Evolutionary conservation across 192 early-diverging fungal genomes (phyloP), one percentile per base, ranked within the genome.

Genomic region (Lobosporangium transversale): DNA sequence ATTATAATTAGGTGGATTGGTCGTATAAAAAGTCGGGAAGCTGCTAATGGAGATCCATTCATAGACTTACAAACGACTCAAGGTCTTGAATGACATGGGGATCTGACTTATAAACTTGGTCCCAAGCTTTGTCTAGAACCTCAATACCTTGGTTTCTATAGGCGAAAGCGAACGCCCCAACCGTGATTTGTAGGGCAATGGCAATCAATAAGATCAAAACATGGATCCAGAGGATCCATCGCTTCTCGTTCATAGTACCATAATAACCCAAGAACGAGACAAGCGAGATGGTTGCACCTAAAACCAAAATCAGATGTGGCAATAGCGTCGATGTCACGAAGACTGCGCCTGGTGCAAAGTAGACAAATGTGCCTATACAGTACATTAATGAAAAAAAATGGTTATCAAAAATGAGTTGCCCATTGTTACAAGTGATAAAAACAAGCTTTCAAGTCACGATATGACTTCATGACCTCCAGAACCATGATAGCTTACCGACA

Each of bases 261-360:
- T 76, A 76, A 35, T 76, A 76, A 30, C 73, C 73, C 35, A 76
- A 15, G 57, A 76, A 76, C 1, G 73, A 76, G 27, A 76, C 73
- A 36, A 76, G 40, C 9, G 73, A 66, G 31, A 76, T 76, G 17
- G 73, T 62, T 1, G 73, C 73, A 2, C 73, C 73, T 7, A 76
- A 50, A 21, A 76, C 56, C 18, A 76, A 17, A 9, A 76, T 45
- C 42, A 66, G 33, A 44, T 76, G 73, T 24, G 73, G 73, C 15
- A 76, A 40, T 18, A 76, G 47, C 1, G 73, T 76, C 1, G 73
- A 76, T 1, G 73, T 57, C 23, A 76, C 73, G 43, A 76, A 76
- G 36, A 67, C 59, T 15, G 73, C 73, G 1, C 51, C 59, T 3
- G 73, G 73, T 20, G 73, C 63, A 62, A 76, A 76, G 48, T 62